phyloP scores from a whole-genome alignment of 2,329 filamentous ascomycete genomes.

The Fusarium sp. region DNA sequence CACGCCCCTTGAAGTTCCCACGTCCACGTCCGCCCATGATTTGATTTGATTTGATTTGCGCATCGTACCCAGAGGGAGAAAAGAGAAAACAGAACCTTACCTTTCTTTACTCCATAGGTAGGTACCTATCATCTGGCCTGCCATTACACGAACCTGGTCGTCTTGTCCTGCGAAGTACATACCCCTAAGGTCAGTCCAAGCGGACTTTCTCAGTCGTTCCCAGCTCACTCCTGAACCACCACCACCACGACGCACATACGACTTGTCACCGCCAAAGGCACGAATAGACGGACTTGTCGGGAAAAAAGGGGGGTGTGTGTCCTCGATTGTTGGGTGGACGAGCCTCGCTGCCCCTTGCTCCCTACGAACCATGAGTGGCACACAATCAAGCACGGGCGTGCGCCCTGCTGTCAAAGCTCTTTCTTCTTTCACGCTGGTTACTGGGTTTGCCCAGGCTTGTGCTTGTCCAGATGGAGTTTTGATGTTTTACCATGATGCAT shows the following conservation, averaged over 20 bases:
- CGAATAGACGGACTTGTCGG: not conserved
- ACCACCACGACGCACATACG: not conserved
- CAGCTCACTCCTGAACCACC: constrained; percentile 4
- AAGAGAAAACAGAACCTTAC: constrained; percentile 33
- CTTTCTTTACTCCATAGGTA: not conserved
- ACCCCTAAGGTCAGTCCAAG: constrained; percentile 34
- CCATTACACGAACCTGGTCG: not conserved
- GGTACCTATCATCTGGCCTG: not conserved
- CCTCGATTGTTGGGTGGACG: constrained; percentile 13
- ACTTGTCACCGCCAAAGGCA: not conserved
- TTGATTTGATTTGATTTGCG: not conserved
- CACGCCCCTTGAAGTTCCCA: not conserved
- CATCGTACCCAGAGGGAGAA: constrained; percentile 7
- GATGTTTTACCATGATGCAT: not conserved
- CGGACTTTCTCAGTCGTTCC: constrained; percentile 34
- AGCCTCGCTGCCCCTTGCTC: constrained; percentile 20
- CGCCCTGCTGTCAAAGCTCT: constrained; percentile 26
- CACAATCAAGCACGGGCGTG: constrained; percentile 34
- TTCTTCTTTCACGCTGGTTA: not conserved
- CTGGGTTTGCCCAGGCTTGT: constrained; percentile 26
- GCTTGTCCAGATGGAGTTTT: constrained; percentile 23
- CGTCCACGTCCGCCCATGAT: not conserved
- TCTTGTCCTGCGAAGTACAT: constrained; percentile 1
- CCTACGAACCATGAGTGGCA: constrained; percentile 37
- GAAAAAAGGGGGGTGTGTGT: constrained; percentile 25